Conservation (phyloP, 169 alveolate species). For the Eimeria falciformis region DNA sequence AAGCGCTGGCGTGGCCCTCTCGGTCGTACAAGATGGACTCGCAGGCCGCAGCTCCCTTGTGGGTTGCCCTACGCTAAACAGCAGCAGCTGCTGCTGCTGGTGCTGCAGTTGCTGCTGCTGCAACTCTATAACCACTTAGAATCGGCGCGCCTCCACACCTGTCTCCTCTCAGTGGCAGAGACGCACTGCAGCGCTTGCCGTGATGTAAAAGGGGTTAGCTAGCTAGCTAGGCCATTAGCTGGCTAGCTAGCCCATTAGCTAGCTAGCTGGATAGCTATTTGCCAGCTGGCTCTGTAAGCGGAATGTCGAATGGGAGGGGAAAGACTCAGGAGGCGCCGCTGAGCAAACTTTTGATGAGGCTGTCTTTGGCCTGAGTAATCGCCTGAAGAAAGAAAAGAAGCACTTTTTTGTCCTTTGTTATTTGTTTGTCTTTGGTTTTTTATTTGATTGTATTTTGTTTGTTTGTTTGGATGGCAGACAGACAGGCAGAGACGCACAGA, state of each 20-base stretch:
- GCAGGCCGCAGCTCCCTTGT: slow-evolving; percentile 3
- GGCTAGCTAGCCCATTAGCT: background rate
- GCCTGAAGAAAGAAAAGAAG: slow-evolving; percentile 4
- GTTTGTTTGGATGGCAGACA: too few species aligned
- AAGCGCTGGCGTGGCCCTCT: background rate
- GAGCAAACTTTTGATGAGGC: slow-evolving; percentile 8
- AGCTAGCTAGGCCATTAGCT: background rate
- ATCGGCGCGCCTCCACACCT: too few species aligned
- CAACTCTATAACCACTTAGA: too few species aligned
- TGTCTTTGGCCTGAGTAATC: slow-evolving; percentile 13
- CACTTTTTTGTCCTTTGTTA: too few species aligned
- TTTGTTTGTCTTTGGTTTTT: too few species aligned
- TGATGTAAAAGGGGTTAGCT: background rate
- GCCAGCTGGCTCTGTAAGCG: background rate
- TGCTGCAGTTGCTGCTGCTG: too few species aligned
- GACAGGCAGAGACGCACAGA: too few species aligned
- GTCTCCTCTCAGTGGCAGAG: too few species aligned
- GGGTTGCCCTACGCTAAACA: slow-evolving; percentile 5
- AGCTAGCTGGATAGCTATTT: background rate
- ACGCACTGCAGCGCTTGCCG: too few species aligned
- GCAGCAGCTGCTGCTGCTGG: too few species aligned
- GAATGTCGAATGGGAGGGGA: background rate
- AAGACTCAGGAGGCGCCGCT: background rate
- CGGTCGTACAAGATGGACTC: slow-evolving; percentile 16
- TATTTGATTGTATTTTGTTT: too few species aligned